Conservation (phyloP, 2,329 filamentous ascomycete species). For the Fusarium falciforme region DNA sequence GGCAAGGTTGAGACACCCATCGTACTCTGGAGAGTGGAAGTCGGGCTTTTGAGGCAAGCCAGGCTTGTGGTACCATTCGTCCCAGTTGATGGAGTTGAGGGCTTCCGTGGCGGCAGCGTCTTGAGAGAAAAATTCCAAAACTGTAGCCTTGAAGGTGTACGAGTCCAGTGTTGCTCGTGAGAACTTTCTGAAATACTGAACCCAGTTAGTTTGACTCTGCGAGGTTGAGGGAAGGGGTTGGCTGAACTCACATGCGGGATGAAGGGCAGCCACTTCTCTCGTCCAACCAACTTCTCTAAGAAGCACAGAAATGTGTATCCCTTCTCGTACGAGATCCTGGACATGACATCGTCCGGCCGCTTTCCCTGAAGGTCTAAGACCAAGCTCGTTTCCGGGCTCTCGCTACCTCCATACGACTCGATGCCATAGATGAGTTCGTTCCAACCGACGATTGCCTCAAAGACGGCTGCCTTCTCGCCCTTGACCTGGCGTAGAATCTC, state of each 20-base stretch:
- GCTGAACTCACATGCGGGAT: background rate
- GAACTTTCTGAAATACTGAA: background rate
- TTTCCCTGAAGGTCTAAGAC: background rate
- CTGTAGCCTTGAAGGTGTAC: background rate
- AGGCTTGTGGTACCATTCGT: background rate
- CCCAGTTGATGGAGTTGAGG: background rate
- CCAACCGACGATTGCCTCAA: constrained; percentile 3
- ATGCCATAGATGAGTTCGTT: constrained; percentile 1
- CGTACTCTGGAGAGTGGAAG: background rate
- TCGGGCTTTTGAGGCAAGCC: background rate
- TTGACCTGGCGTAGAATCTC: background rate
- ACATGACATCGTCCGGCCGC: constrained; percentile 1
- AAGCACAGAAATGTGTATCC: background rate
- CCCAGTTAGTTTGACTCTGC: background rate
- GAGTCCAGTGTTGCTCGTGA: background rate
- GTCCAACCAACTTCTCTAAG: background rate
- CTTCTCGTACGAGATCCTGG: constrained; percentile 1
- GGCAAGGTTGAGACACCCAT: background rate
- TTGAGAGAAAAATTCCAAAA: background rate
- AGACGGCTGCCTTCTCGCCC: background rate
- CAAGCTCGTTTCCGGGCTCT: background rate
- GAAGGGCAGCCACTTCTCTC: background rate
- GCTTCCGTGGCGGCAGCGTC: background rate
- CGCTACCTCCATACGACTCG: background rate
- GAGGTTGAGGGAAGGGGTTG: background rate